Evolutionary conservation across 345 rosid genomes (phyloP).

Genomic region (Eucalyptus erythrocorys): DNA sequence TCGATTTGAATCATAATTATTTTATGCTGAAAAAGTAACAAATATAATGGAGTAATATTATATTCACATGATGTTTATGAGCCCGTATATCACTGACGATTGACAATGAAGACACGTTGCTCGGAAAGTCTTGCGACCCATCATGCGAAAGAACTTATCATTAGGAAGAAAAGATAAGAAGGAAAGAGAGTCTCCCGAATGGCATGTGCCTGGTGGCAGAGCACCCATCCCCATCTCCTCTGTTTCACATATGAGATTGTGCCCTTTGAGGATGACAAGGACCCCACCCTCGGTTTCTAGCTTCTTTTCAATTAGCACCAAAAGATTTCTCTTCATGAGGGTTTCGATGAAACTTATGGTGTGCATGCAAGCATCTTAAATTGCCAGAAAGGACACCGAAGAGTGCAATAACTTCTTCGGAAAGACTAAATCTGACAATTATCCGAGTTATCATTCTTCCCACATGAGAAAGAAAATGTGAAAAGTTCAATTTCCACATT

Average conservation of each 20-base stretch:
- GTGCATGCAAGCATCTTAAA: neutral
- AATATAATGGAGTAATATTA: neutral
- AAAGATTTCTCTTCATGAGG: neutral
- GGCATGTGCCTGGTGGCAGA: neutral
- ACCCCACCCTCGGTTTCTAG: neutral
- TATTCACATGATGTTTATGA: neutral
- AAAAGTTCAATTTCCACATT: too few species aligned
- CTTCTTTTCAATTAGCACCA: neutral
- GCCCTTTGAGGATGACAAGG: neutral
- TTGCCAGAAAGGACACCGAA: neutral
- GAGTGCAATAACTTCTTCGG: neutral
- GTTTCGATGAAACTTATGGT: neutral
- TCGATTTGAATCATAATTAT: neutral
- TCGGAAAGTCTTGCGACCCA: neutral
- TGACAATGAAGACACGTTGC: neutral
- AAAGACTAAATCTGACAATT: neutral
- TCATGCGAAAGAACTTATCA: neutral
- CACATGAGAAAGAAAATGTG: rapidly evolving
- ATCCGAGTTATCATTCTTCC: too few species aligned
- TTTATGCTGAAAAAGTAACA: neutral
- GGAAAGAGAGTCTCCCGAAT: neutral
- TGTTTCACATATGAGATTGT: neutral
- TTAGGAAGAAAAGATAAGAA: neutral
- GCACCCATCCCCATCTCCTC: neutral
- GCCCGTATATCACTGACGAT: neutral